Percentiles rank a stretch among this genome's conserved stretches.
phyloP scores from a whole-genome alignment of 108 stramenopile species.

The Cyclotella sp. region DNA sequence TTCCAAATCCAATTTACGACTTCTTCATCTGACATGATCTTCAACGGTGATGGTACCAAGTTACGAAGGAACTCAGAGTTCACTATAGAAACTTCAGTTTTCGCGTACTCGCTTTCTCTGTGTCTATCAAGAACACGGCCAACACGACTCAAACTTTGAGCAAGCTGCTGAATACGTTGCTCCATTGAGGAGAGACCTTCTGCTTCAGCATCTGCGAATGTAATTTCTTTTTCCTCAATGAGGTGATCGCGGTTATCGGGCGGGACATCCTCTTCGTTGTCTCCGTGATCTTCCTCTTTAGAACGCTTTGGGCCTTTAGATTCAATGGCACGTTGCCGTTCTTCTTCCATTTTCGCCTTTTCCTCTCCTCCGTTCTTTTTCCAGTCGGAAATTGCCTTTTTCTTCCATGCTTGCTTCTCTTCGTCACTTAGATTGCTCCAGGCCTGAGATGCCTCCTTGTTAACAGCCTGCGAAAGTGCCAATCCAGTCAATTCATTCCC shows the following conservation, averaged over 20 bases:
- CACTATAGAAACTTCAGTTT: slow-evolving; percentile 21
- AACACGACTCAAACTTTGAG: slow-evolving; percentile 79
- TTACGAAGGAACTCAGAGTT: slow-evolving; percentile 54
- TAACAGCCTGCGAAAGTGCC: slow-evolving; percentile 62
- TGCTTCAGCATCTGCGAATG: slow-evolving; percentile 84
- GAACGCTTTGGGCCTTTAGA: slow-evolving; percentile 6
- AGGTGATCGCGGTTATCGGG: slow-evolving; percentile 17
- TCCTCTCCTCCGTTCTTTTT: slow-evolving; percentile 57
- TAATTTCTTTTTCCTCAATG: slow-evolving; percentile 49
- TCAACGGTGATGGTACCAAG: slow-evolving; percentile 69
- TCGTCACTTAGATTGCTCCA: slow-evolving; percentile 69
- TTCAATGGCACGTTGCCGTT: slow-evolving; percentile 28
- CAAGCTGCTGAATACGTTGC: slow-evolving; percentile 87
- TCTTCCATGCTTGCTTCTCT: slow-evolving; percentile 73
- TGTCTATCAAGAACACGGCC: slow-evolving; percentile 89
- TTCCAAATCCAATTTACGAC: slow-evolving; percentile 86
- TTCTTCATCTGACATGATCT: slow-evolving; percentile 75
- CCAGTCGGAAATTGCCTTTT: slow-evolving; percentile 67
- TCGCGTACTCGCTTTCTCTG: slow-evolving; percentile 53
- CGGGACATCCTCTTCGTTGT: slow-evolving; percentile 28
- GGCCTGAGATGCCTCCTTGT: slow-evolving; percentile 57
- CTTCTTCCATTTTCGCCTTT: slow-evolving; percentile 52
- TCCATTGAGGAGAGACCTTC: slow-evolving; percentile 90
- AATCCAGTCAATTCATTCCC: slow-evolving; percentile 58
- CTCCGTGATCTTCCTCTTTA: slow-evolving; percentile 17